These are phyloP conservation scores for Abelmoschus esculentus DNA, from an alignment of 345 rosid genomes.

Conservation along the genomic window DNA sequence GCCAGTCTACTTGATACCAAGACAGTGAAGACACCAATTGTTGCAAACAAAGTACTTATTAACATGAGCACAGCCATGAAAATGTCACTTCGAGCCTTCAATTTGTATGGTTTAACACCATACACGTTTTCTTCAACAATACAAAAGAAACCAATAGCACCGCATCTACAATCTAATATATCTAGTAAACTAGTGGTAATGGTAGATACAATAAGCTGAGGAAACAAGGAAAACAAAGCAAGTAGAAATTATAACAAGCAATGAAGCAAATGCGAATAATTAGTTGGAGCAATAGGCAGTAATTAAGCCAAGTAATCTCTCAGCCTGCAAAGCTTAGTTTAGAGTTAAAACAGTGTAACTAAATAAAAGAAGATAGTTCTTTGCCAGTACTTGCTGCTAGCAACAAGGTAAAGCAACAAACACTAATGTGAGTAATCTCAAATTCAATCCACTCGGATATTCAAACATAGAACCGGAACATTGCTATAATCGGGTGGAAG, in stretches of 20 bases:
- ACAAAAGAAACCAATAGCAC: not conserved
- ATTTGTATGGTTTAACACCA: not conserved
- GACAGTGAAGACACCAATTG: not conserved
- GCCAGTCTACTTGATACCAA: not conserved
- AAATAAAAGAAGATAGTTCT: not conserved
- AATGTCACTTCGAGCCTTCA: not conserved
- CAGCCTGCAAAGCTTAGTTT: not conserved
- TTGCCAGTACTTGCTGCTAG: not conserved
- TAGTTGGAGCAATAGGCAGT: not conserved
- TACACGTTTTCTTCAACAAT: not conserved
- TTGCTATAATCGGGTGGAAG: not conserved
- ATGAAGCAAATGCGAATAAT: not conserved
- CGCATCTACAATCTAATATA: not conserved
- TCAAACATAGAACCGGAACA: not conserved
- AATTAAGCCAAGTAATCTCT: not conserved
- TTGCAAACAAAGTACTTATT: not conserved
- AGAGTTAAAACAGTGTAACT: not conserved
- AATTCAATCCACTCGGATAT: not conserved
- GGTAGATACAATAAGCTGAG: not conserved
- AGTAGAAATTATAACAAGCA: not conserved
- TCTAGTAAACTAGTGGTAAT: not conserved
- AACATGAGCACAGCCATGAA: not conserved
- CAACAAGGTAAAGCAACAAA: conserved; percentile 2
- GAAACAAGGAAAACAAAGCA: not conserved
- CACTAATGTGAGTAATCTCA: not conserved